phyloP scores from a whole-genome alignment of 169 alveolate species.

The Cryptosporidium tyzzeri region DNA sequence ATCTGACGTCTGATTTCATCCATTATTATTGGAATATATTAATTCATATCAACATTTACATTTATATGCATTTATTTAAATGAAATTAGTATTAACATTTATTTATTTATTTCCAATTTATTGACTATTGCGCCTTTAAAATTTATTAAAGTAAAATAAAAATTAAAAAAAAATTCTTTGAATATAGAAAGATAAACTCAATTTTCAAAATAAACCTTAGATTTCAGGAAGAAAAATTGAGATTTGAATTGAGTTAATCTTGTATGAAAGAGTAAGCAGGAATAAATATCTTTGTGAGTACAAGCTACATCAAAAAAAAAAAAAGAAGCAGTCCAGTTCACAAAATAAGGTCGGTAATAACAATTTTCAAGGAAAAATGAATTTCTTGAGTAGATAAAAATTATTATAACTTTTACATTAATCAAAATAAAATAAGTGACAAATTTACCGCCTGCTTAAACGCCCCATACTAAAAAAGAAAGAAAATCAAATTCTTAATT shows the following conservation, averaged over 20 bases:
- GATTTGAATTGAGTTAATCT: not conserved
- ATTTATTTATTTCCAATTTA: not conserved
- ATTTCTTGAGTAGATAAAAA: not conserved
- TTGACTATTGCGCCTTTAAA: not conserved
- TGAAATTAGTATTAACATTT: not conserved
- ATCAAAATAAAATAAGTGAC: not conserved
- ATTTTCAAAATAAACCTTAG: not conserved
- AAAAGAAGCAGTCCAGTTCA: not conserved
- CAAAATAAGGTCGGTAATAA: not conserved
- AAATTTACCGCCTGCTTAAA: constrained; percentile 29
- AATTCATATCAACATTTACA: not conserved
- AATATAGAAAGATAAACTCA: not conserved
- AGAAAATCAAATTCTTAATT: constrained; percentile 2
- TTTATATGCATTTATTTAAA: not conserved
- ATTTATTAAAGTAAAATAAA: not conserved
- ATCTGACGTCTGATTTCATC: constrained; percentile 85
- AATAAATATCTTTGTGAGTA: not conserved
- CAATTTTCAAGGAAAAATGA: not conserved
- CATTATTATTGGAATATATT: constrained; percentile 70
- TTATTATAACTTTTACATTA: not conserved
- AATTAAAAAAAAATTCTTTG: not conserved
- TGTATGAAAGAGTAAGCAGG: not conserved
- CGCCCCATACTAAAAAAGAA: constrained; percentile 1
- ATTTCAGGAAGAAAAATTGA: not conserved
- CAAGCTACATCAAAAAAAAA: not conserved